These are phyloP conservation scores for Herpetospermum pedunculosum DNA, from an alignment of 306 rosid genomes.

Conservation along the genomic window DNA sequence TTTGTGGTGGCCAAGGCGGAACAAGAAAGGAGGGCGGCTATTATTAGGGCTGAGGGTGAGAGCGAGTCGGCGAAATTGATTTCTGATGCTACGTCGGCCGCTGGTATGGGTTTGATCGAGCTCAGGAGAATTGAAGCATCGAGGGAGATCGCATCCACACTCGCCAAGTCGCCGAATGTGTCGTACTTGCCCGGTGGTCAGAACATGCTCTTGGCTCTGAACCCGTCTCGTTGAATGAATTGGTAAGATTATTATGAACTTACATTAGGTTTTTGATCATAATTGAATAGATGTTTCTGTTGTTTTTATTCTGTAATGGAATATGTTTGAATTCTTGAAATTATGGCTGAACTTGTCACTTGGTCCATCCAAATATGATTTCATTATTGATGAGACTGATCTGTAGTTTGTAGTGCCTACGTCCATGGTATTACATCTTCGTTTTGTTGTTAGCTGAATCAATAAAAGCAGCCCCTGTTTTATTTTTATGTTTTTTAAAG, in stretches of 20 bases:
- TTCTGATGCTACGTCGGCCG: constrained; percentile 60
- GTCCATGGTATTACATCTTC: not conserved
- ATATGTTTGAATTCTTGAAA: not conserved
- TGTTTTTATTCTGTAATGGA: not conserved
- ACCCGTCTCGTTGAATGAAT: constrained; percentile 51
- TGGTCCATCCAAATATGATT: not conserved
- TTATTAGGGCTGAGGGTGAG: constrained; percentile 88
- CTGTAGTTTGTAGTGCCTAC: not conserved
- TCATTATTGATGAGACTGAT: not conserved
- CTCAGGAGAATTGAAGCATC: constrained; percentile 86
- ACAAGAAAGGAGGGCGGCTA: constrained; percentile 86
- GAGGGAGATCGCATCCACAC: constrained; percentile 63
- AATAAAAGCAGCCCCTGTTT: not conserved
- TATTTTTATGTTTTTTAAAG: too few species aligned
- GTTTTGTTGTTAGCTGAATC: not conserved
- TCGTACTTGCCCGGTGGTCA: constrained; percentile 53
- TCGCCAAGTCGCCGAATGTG: constrained; percentile 78
- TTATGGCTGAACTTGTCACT: not conserved
- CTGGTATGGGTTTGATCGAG: constrained; percentile 69
- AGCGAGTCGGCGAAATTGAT: constrained; percentile 82
- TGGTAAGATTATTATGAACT: constrained; percentile 13
- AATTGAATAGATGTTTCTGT: not conserved
- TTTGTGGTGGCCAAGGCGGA: constrained; percentile 88
- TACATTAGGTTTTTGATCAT: not conserved
- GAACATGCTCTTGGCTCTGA: constrained; percentile 57